Evolutionary conservation across 768 basidiomycete genomes (phyloP), one percentile per base, ranked within the genome.

Genomic region (Coprinopsis cinerea): DNA sequence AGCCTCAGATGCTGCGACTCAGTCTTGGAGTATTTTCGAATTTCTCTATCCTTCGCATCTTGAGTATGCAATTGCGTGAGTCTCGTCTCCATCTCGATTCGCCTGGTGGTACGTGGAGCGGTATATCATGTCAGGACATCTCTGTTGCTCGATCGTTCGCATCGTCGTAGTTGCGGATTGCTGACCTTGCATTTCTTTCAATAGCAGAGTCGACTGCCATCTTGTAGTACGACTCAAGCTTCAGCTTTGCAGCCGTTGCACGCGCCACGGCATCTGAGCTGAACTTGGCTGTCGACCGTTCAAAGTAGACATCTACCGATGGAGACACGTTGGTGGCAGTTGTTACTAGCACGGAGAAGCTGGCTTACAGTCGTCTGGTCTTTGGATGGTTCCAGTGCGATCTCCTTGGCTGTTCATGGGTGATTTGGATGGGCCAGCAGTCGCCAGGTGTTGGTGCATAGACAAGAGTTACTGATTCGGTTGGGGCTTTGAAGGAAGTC

Each of bases 201-300:
- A 99, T 95, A 42, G 95, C 95, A 54, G 91, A 80, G 64, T 98
- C 93, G 27, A 99, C 95, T 3, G 94, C 92, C 51, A 97, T 88
- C 68, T 97, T 97, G 77, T 99, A 99, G 73, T 85, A 97, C 40
- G 94, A 89, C 68, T 95, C 94, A 49, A 99, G 83, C 68, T 96
- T 96, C 66, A 97, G 81, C 65, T 96, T 96, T 17, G 94, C 92
- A 22, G 88, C 89, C 42, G 92, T 95, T 6, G 91, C 85, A 44
- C 88, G 88, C 51, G 92, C 91, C 46, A 92, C 77, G 17, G 91
- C 87, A 62, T 89, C 85, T 55, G 92, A 81, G 15, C 86, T 86
- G 73, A 95, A 94, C 50, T 79, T 81, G 35, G 76, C 70, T 1
- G 88, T 87, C 45, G 84, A 83, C 54, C 95, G 79, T 66, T 96